Percentiles rank a stretch among this genome's conserved stretches.
phyloP scores from a whole-genome alignment of 768 basidiomycete genomes.

The Lyophyllum decastes region DNA sequence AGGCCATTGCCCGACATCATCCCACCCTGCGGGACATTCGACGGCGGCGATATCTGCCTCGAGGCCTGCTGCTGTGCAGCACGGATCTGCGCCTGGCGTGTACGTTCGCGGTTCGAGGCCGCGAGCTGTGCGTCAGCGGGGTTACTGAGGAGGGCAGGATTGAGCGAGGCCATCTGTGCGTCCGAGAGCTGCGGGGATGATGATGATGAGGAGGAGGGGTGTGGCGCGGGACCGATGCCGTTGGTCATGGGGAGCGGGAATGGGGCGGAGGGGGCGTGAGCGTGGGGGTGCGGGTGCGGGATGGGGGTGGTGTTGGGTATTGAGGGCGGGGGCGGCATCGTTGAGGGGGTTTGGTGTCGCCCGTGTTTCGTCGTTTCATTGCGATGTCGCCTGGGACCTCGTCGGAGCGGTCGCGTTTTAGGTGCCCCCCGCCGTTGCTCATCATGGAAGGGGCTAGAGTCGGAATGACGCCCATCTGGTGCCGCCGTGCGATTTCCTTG shows the following conservation, averaged over 20 bases:
- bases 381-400: constrained; percentile 39
- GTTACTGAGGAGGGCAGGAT: constrained; percentile 18
- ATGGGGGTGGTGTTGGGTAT: constrained; percentile 21
- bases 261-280: background rate
- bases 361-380: constrained; percentile 71
- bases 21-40: constrained; percentile 22
- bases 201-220: constrained; percentile 16
- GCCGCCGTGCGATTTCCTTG: constrained; percentile 56
- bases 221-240: background rate
- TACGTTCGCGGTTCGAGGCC: constrained; percentile 32
- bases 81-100: constrained; percentile 37
- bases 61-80: constrained; percentile 31
- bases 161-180: constrained; percentile 13
- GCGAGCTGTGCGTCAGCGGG: constrained; percentile 36
- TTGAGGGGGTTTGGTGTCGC: constrained; percentile 51
- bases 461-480: constrained; percentile 27
- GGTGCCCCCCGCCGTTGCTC: constrained; percentile 5
- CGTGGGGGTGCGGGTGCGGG: background rate
- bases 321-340: constrained; percentile 45
- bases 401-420: constrained; percentile 67
- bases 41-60: constrained; percentile 46
- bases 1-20: no score
- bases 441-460: constrained; percentile 10
- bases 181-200: constrained; percentile 21
- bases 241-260: constrained; percentile 14